Evolutionary conservation across 192 early-diverging fungal genomes (phyloP), one percentile per base, ranked within the genome.

Genomic region (Coemansia sp.): DNA sequence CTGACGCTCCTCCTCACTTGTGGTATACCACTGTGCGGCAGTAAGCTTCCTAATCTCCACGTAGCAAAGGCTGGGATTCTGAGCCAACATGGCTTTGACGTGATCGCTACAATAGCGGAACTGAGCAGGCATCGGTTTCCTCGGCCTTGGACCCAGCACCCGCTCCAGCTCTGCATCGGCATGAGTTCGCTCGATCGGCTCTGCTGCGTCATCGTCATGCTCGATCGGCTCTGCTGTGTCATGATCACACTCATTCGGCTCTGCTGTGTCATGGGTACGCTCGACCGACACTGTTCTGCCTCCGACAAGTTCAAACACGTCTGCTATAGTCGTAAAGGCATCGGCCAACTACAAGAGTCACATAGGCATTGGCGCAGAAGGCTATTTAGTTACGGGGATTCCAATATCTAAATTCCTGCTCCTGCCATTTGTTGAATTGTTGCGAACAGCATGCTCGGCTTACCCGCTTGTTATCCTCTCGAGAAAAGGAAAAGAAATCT

Each of bases 271-370:
- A 50, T 50, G 49, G 49, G 9, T 18, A 50, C 3, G 20, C 8
- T 50, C 49, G 7, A 20, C 7, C 6, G 49, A 0, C n/a, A 7
- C 49, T 9, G 20, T 22, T 52, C 49, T 52, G 49, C 9, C 10
- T 52, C n/a, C 20, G 3, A 22, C 49, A 52, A 22, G 2, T 11
- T 52, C 49, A 22, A 52, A 11, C 22, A 52, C 49, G 20, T 52
- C 49, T 7, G 49, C 49, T 22, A 52, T 52, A 52, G n/a, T 9
- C 10, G 49, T 24, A 52, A 52, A 52, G 22, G 49, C 49, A 22
- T 52, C 20, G 20, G 49, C 49, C 20, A 52, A 22, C 49, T 52
- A 52, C 49, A 52, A 76, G 3, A n/a, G 20, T 24, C n/a, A 52
- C 20, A 22, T 10, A 52, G 49, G 10, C 49, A 2, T 24, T 10